These are phyloP conservation scores for Pelargonium nanum DNA, from an alignment of 345 rosid genomes.

Conservation along the genomic window DNA sequence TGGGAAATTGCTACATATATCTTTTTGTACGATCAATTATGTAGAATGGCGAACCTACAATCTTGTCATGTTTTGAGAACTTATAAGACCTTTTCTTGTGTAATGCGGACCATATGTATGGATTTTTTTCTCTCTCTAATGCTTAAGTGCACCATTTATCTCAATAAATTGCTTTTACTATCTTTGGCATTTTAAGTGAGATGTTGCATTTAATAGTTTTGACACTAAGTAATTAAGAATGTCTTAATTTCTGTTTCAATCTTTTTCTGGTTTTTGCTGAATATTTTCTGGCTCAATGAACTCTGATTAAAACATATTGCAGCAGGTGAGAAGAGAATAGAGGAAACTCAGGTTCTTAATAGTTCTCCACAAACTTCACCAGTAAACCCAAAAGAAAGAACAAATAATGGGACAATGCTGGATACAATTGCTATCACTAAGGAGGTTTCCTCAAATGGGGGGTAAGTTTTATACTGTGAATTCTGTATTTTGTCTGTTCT, in stretches of 20 bases:
- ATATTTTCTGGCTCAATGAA: slow-evolving; percentile 7
- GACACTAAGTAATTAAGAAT: neutral
- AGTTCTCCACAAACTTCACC: slow-evolving; percentile 27
- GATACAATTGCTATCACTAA: slow-evolving; percentile 15
- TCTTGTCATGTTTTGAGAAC: slow-evolving; percentile 10
- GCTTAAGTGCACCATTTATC: slow-evolving; percentile 3
- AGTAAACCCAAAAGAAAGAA: slow-evolving; percentile 25
- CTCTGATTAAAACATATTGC: slow-evolving; percentile 23
- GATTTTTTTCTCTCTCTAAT: slow-evolving; percentile 12
- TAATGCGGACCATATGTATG: slow-evolving; percentile 18
- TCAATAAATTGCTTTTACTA: slow-evolving; percentile 3
- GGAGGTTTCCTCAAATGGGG: slow-evolving; percentile 19
- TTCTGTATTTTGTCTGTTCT: neutral
- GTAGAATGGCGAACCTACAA: slow-evolving; percentile 23
- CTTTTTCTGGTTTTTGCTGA: neutral
- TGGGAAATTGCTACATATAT: slow-evolving; percentile 27
- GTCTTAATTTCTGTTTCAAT: neutral
- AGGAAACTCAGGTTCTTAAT: slow-evolving; percentile 26
- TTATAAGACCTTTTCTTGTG: slow-evolving; percentile 14
- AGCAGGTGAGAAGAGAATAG: slow-evolving; percentile 45
- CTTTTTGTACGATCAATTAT: slow-evolving; percentile 26
- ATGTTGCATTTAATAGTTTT: neutral
- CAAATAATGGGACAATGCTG: slow-evolving; percentile 23
- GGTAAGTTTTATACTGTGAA: slow-evolving; percentile 29
- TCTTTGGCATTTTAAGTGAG: neutral